These are phyloP conservation scores for Colletotrichum brevisporum DNA, from an alignment of 2,329 filamentous ascomycete species.

Conservation along the genomic window DNA sequence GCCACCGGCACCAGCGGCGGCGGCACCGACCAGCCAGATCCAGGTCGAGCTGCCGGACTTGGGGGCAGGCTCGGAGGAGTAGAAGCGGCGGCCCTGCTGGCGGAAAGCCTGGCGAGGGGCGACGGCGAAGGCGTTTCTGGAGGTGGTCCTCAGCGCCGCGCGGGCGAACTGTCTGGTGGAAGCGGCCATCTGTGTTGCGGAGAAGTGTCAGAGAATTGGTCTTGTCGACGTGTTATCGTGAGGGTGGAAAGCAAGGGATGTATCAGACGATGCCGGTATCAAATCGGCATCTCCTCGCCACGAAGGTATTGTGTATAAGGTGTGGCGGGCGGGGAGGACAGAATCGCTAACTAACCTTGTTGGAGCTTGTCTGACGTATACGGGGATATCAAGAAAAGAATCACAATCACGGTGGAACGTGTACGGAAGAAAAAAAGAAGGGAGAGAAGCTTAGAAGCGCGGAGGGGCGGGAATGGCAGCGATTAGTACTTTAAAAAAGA, in stretches of 20 bases:
- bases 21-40: constrained; percentile 72
- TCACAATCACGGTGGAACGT: constrained; percentile 21
- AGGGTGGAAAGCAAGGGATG: background rate
- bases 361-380: constrained; percentile 17
- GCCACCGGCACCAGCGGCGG: constrained; percentile 72
- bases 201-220: background rate
- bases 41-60: constrained; percentile 64
- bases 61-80: constrained; percentile 77
- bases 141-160: constrained; percentile 70
- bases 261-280: constrained; percentile 14
- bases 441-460: background rate
- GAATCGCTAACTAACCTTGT: constrained; percentile 26
- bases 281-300: constrained; percentile 17
- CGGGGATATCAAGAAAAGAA: constrained; percentile 7
- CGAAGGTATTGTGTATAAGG: constrained; percentile 25
- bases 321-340: background rate
- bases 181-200: constrained; percentile 31
- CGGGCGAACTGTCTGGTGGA: constrained; percentile 64
- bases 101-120: constrained; percentile 78
- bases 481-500: constrained; percentile 26
- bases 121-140: constrained; percentile 71
- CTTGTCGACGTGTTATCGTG: background rate
- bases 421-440: background rate
- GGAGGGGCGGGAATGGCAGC: constrained; percentile 7
- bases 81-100: constrained; percentile 81